Percentiles rank a stretch among this genome's conserved stretches.
Conservation (phyloP, 768 basidiomycete species). For the Clathrus columnatus region DNA sequence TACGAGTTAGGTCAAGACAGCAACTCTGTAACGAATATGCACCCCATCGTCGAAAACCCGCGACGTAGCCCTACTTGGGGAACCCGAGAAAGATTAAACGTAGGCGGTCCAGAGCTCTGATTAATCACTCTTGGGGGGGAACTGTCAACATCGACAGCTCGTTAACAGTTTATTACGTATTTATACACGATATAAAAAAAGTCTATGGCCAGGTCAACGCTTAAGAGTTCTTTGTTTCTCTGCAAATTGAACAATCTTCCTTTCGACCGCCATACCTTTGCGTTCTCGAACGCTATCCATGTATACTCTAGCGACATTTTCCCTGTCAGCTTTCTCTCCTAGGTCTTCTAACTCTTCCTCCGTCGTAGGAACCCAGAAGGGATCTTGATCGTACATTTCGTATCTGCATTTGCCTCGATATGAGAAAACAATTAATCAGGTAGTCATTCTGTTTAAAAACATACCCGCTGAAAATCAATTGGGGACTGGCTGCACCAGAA, state of each 20-base stretch:
- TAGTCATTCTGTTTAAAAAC: conserved; percentile 20
- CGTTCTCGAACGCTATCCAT: conserved; percentile 86
- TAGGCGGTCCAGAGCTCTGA: conserved; percentile 1
- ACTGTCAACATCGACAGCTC: too few relatives aligned
- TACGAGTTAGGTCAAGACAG: conserved; percentile 51
- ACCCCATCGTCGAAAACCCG: conserved; percentile 26
- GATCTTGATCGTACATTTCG: conserved; percentile 88
- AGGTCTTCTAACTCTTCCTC: conserved; percentile 95
- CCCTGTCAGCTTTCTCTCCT: conserved; percentile 89
- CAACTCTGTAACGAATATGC: conserved; percentile 36
- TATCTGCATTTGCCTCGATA: conserved; percentile 44
- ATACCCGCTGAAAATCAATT: conserved; percentile 92
- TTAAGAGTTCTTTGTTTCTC: conserved; percentile 93
- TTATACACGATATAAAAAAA: too few relatives aligned
- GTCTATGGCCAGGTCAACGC: conserved; percentile 25
- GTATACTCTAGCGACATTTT: conserved; percentile 88
- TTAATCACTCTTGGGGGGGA: background rate
- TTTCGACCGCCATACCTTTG: conserved; percentile 93
- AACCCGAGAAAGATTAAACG: conserved; percentile 20
- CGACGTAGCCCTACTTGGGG: conserved; percentile 42
- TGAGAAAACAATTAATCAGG: background rate
- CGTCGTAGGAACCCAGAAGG: conserved; percentile 97
- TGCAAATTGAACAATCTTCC: conserved; percentile 90
- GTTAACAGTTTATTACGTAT: too few relatives aligned
- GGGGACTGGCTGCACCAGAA: conserved; percentile 94